phyloP scores from a whole-genome alignment of 306 rosid genomes.

The Quercus suber region DNA sequence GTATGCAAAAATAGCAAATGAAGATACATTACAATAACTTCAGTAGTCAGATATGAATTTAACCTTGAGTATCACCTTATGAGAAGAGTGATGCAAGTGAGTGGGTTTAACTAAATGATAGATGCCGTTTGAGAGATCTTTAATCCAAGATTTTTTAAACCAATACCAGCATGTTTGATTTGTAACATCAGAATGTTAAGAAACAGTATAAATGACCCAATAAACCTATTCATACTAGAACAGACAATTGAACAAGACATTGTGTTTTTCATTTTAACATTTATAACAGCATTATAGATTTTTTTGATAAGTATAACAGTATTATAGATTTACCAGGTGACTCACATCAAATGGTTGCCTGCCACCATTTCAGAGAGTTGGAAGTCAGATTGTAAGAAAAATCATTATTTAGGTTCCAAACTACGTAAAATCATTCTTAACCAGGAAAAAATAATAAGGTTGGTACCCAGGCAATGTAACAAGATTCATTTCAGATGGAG shows the following conservation, averaged over 20 bases:
- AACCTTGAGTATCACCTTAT: no score
- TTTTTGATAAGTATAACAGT: not conserved
- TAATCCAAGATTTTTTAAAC: not conserved
- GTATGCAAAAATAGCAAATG: no score
- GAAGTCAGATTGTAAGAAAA: not conserved
- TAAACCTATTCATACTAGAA: not conserved
- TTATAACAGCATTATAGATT: not conserved
- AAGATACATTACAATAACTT: no score
- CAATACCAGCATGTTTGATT: not conserved
- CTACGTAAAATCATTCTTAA: not conserved
- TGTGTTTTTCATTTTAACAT: not conserved
- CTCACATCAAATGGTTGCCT: not conserved
- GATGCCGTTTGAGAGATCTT: not conserved
- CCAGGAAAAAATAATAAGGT: slow-evolving; percentile 2
- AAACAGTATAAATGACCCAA: not conserved
- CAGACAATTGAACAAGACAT: not conserved
- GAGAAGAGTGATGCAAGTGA: not conserved
- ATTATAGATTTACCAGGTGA: not conserved
- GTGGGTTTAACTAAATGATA: not conserved
- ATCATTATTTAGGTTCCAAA: not conserved
- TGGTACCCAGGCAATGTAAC: slow-evolving; percentile 77
- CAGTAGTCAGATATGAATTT: no score
- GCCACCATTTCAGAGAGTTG: not conserved
- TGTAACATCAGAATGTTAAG: not conserved
- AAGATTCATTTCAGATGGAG: slow-evolving; percentile 79